phyloP scores from a whole-genome alignment of 306 rosid genomes.

The Spatholobus suberectus region DNA sequence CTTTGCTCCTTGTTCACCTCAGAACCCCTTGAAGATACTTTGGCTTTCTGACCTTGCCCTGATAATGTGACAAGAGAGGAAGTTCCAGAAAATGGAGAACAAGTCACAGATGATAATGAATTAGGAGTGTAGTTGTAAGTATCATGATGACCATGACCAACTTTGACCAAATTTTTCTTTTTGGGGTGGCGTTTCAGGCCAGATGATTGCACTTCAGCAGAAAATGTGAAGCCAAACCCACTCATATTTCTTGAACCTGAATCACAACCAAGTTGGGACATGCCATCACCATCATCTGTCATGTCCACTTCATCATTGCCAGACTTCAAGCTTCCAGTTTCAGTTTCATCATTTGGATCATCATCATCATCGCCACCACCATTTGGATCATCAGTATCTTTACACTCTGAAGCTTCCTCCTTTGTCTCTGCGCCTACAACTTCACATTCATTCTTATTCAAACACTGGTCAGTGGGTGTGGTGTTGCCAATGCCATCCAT shows the following conservation, averaged over 20 bases:
- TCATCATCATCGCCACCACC: background rate
- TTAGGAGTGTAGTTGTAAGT: background rate
- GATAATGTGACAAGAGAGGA: background rate
- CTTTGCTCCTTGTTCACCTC: background rate
- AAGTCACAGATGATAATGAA: background rate
- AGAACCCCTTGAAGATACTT: background rate
- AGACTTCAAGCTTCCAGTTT: background rate
- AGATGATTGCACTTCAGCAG: constrained; percentile 9
- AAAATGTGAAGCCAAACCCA: constrained; percentile 4
- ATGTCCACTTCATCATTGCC: background rate
- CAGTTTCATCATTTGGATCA: background rate
- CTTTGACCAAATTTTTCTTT: background rate
- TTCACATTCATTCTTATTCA: background rate
- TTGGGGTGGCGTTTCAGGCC: background rate
- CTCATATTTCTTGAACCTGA: background rate
- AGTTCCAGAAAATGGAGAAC: background rate
- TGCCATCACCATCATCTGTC: background rate
- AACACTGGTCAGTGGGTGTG: background rate
- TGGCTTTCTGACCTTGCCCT: background rate
- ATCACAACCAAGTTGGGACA: background rate
- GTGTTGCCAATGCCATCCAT: background rate
- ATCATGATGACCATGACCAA: background rate
- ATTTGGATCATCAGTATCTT: background rate
- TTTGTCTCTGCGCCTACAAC: background rate
- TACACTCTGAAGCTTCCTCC: background rate